Evolutionary conservation across 192 early-diverging fungal species (phyloP).

Genomic region (Backusella macrospora): DNA sequence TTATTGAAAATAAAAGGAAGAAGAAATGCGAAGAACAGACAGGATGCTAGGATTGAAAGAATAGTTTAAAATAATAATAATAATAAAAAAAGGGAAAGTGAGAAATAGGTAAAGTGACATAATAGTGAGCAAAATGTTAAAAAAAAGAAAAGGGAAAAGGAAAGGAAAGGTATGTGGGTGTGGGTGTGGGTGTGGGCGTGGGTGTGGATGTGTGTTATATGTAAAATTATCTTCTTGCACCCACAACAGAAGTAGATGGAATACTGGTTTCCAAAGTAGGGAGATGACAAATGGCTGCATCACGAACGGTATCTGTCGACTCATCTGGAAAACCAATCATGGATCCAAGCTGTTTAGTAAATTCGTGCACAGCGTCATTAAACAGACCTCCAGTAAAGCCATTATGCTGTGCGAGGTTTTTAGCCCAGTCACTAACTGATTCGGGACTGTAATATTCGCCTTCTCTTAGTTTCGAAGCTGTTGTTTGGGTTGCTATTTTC

Average conservation of each 20-base stretch:
- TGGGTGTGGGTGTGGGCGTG: too few species aligned
- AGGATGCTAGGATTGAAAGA: background rate
- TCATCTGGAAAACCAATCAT: conserved; percentile 21
- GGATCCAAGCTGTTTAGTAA: conserved; percentile 63
- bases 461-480: conserved; percentile 68
- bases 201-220: background rate
- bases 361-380: conserved; percentile 64
- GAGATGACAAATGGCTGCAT: background rate
- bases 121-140: too few species aligned
- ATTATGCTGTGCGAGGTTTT: conserved; percentile 68
- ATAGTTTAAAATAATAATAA: background rate
- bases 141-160: too few species aligned
- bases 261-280: background rate
- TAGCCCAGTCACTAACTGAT: conserved; percentile 85
- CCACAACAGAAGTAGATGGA: conserved; percentile 20
- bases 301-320: background rate
- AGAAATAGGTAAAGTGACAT: background rate
- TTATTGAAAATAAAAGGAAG: background rate
- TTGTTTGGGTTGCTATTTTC: conserved; percentile 75
- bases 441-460: conserved; percentile 83
- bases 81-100: background rate
- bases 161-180: conserved; percentile 1
- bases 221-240: conserved; percentile 16
- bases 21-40: conserved; percentile 8
- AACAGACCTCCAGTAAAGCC: conserved; percentile 63